Conservation (phyloP, 2,329 filamentous ascomycete species). For the Colletotrichum acutatum region DNA sequence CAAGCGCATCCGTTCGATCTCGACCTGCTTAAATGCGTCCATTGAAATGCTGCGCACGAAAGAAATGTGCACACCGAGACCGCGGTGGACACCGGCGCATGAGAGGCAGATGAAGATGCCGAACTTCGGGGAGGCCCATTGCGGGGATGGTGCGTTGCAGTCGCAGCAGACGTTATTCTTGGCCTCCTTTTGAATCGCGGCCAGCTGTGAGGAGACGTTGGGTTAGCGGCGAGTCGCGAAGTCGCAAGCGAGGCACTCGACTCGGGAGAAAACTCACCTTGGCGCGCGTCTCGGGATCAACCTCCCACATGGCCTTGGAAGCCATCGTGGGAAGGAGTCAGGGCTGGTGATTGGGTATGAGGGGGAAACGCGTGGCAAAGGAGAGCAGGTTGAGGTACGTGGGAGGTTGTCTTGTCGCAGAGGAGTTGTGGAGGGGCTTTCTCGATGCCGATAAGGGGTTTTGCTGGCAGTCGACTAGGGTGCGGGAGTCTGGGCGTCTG, state of each 20-base stretch:
- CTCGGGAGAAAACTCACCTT: conserved; percentile 70
- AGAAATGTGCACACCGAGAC: conserved; percentile 96
- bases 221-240: conserved; percentile 15
- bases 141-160: conserved; percentile 93
- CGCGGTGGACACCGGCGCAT: conserved; percentile 94
- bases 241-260: conserved; percentile 11
- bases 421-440: conserved; percentile 33
- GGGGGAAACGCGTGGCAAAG: background rate
- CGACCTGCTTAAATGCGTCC: conserved; percentile 95
- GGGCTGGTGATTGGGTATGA: background rate
- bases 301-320: conserved; percentile 94
- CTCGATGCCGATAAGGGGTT: conserved; percentile 31
- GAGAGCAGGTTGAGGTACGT: background rate
- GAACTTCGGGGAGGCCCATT: conserved; percentile 98
- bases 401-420: conserved; percentile 32
- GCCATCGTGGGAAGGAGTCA: conserved; percentile 58
- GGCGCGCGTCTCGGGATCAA: conserved; percentile 95
- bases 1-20: conserved; percentile 92
- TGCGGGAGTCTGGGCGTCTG: conserved; percentile 22
- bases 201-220: conserved; percentile 68
- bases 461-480: conserved; percentile 23
- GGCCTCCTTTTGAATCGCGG: conserved; percentile 89
- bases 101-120: conserved; percentile 98
- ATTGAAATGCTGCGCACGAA: conserved; percentile 98
- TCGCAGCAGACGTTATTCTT: conserved; percentile 94